These are phyloP conservation scores for Botrytis porri DNA, from an alignment of 2,329 filamentous ascomycete genomes.

Conservation along the genomic window DNA sequence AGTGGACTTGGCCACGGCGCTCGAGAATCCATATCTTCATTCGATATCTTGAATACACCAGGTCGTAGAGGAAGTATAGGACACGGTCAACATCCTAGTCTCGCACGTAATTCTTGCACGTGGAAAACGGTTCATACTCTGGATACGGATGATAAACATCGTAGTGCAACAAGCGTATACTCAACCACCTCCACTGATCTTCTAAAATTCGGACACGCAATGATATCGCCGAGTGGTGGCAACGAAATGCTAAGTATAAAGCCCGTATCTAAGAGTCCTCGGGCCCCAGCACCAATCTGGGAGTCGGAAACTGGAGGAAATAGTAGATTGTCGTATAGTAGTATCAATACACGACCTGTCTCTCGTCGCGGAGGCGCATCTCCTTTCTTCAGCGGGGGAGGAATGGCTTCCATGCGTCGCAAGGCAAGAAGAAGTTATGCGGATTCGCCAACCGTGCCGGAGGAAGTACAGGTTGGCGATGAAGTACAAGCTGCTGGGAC, in stretches of 20 bases:
- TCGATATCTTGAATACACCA: slow-evolving; percentile 16
- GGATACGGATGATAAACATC: slow-evolving; percentile 20
- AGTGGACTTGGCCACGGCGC: slow-evolving; percentile 32
- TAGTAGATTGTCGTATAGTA: slow-evolving; percentile 18
- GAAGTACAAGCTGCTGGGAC: slow-evolving; percentile 19
- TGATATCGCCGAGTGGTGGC: slow-evolving; percentile 27
- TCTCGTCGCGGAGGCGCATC: slow-evolving; percentile 31
- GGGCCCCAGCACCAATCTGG: slow-evolving; percentile 13
- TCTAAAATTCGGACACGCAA: slow-evolving; percentile 17
- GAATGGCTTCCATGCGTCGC: slow-evolving; percentile 21
- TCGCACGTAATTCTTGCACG: slow-evolving; percentile 28
- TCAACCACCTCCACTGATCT: slow-evolving; percentile 13
- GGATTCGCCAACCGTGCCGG: slow-evolving; percentile 33
- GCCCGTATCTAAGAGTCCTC: slow-evolving; percentile 22
- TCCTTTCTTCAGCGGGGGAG: slow-evolving; percentile 34
- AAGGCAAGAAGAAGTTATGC: slow-evolving; percentile 27
- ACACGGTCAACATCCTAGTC: slow-evolving; percentile 26
- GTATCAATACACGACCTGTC: slow-evolving; percentile 26
- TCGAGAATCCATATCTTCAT: slow-evolving; percentile 25
- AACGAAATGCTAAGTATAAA: slow-evolving; percentile 20
- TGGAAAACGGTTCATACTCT: slow-evolving; percentile 29
- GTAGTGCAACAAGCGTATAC: slow-evolving; percentile 25
- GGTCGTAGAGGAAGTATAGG: slow-evolving; percentile 29
- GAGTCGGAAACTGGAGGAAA: slow-evolving; percentile 13
- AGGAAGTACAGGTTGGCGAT: slow-evolving; percentile 25